phyloP scores from a whole-genome alignment of 2,329 filamentous ascomycete species.

The Sporothrix brunneoviolacea region DNA sequence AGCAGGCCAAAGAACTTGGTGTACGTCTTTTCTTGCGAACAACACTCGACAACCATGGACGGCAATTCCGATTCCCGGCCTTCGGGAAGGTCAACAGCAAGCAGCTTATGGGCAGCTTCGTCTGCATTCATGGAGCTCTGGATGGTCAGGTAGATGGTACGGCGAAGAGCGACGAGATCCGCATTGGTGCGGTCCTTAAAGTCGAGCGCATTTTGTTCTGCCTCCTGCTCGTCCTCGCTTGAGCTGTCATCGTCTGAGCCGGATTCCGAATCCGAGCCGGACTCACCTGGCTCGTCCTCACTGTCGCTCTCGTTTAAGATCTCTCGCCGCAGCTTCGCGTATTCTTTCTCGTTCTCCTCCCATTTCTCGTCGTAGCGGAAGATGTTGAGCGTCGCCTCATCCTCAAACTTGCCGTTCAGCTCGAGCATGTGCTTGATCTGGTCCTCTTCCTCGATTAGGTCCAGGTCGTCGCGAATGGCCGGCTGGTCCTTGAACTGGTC shows the following conservation, averaged over 20 bases:
- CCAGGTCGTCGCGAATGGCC: constrained; percentile 83
- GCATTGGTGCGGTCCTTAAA: constrained; percentile 98
- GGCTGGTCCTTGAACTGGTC: constrained; percentile 95
- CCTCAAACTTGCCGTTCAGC: constrained; percentile 75
- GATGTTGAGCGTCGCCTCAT: constrained; percentile 83
- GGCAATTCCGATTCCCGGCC: constrained; percentile 86
- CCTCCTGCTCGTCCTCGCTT: constrained; percentile 59
- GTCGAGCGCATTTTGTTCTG: constrained; percentile 77
- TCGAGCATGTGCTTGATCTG: constrained; percentile 87
- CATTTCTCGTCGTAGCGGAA: constrained; percentile 92
- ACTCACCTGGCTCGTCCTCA: constrained; percentile 55
- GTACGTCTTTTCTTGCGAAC: constrained; percentile 92
- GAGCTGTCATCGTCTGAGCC: constrained; percentile 49
- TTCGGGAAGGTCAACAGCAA: constrained; percentile 82
- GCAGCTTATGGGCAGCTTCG: constrained; percentile 94
- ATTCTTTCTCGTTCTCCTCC: constrained; percentile 85
- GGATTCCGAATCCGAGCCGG: constrained; percentile 29
- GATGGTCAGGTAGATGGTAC: constrained; percentile 95
- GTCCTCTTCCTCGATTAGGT: constrained; percentile 94
- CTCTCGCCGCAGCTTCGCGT: constrained; percentile 84
- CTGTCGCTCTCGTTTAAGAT: constrained; percentile 88
- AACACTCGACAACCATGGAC: constrained; percentile 96
- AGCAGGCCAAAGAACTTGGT: constrained; percentile 96
- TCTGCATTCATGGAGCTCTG: constrained; percentile 95
- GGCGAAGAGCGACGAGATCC: constrained; percentile 84